Base-by-base conservation (phyloP, 805 yeast genomes). In the Phaffomyces thermotolerans region DNA sequence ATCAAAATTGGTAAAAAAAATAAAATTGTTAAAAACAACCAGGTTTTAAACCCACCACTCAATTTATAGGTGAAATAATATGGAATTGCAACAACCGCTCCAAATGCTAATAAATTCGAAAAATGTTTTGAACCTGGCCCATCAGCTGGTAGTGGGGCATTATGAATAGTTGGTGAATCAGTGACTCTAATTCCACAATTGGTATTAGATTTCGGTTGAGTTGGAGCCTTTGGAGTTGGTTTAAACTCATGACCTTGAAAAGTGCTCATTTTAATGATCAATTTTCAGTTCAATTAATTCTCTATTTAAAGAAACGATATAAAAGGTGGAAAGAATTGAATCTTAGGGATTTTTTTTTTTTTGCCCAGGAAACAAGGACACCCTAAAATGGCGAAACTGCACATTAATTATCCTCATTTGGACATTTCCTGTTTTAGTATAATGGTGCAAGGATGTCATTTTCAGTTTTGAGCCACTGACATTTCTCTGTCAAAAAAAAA, bases 81-180 rank as follows among this genome's bases (percentile, higher is more conserved):
- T 12, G 96, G 95, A 41, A 84, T 63, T 25, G 74, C 70, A 7
- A 71, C 54, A 48, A 84, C 55, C 27, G 81, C 58, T 2, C 69
- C 68, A 18, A 73, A 42, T 46, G 88, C 58, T 12, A 76, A 58
- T 52, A 56, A 56, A 66, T 89, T 88, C 64, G 76, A 75, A 67
- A 89, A 88, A 55, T 80, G 77, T 60, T 76, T 79, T 29, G 89
- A 72, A 23, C 95, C 89, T 6, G 96, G 86, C 35, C 96, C 96
- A 60, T 88, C 96, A 6, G 95, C 95, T 24, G 95, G 90, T 49
- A 87, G 69, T 10, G 89, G 89, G 2, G 91, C 95, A 60, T 88
- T 88, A 58, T 82, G 78, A 60, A 88, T 87, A 8, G 90, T 70
- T 24, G 95, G 95, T 40, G 60, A 76, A 68, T 45, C 48, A 8